Evolutionary conservation across 1,284 basidiomycete genomes (phyloP).

Genomic region (Meira nashicola): DNA sequence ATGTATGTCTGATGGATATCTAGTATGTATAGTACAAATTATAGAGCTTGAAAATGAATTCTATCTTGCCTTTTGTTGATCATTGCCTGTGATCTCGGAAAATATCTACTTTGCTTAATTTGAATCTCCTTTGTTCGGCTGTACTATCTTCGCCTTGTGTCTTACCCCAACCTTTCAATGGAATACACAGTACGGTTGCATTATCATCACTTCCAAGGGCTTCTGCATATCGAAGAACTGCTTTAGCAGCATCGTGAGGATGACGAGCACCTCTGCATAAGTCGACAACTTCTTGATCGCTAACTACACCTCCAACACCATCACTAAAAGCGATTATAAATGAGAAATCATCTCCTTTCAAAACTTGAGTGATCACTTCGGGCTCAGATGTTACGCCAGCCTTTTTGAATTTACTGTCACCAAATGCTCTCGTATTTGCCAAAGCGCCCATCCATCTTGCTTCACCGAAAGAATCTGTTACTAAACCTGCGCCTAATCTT

Average conservation of each 20-base stretch:
- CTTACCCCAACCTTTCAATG: conserved; percentile 84
- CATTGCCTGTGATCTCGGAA: conserved; percentile 13
- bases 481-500: conserved; percentile 78
- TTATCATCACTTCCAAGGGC: conserved; percentile 81
- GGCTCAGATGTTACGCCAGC: conserved; percentile 77
- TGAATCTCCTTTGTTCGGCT: conserved; percentile 7
- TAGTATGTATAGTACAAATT: not conserved
- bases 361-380: conserved; percentile 73
- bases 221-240: conserved; percentile 80
- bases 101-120: conserved; percentile 15
- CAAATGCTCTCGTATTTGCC: conserved; percentile 88
- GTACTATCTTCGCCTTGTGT: conserved; percentile 13
- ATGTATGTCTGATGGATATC: not conserved
- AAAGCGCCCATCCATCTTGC: conserved; percentile 92
- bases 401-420: conserved; percentile 76
- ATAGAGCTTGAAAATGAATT: not conserved
- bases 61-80: not conserved
- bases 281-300: conserved; percentile 91
- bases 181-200: conserved; percentile 83
- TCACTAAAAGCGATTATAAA: conserved; percentile 58
- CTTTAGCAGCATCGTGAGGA: conserved; percentile 74
- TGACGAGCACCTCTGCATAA: conserved; percentile 69
- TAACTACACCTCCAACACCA: conserved; percentile 81
- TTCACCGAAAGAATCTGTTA: conserved; percentile 94
- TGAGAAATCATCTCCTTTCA: conserved; percentile 57